Evolutionary conservation across 108 stramenopile genomes (phyloP).

Genomic region (Cyclotella sp.): DNA sequence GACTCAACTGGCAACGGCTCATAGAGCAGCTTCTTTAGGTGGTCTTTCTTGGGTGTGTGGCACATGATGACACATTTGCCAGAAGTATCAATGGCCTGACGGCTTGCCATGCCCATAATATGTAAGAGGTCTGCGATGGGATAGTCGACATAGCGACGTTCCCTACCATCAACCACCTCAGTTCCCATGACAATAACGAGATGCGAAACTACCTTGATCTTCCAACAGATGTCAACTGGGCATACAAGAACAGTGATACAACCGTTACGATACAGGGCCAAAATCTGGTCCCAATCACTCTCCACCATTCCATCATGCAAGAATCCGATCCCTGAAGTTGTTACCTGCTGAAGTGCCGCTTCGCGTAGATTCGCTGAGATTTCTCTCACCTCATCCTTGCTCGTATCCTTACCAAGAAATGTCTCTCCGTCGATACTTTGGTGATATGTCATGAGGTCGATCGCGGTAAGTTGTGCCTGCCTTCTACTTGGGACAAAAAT

Average conservation of each 20-base stretch:
- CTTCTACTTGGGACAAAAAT: slow-evolving; percentile 96
- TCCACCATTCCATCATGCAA: slow-evolving; percentile 90
- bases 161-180: slow-evolving; percentile 93
- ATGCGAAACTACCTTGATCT: slow-evolving; percentile 71
- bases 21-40: slow-evolving; percentile 91
- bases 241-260: slow-evolving; percentile 85
- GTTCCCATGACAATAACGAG: slow-evolving; percentile 97
- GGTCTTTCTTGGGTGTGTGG: slow-evolving; percentile 95
- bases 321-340: slow-evolving; percentile 91
- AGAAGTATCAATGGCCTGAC: slow-evolving; percentile 69
- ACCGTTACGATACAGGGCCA: slow-evolving; percentile 73
- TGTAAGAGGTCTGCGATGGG: slow-evolving; percentile 92
- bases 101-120: slow-evolving; percentile 92
- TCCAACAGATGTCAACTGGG: slow-evolving; percentile 91
- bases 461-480: slow-evolving; percentile 97
- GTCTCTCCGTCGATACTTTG: slow-evolving; percentile 68
- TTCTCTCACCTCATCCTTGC: slow-evolving; percentile 33
- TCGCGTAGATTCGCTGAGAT: slow-evolving; percentile 67
- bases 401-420: slow-evolving; percentile 53
- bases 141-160: slow-evolving; percentile 95
- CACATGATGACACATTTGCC: slow-evolving; percentile 93
- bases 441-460: slow-evolving; percentile 95
- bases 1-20: slow-evolving; percentile 98
- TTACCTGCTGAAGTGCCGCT: slow-evolving; percentile 86
- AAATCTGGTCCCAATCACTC: slow-evolving; percentile 78